Evolutionary conservation across 257 asterid species (phyloP).

Genomic region (Petrea volubilis): DNA sequence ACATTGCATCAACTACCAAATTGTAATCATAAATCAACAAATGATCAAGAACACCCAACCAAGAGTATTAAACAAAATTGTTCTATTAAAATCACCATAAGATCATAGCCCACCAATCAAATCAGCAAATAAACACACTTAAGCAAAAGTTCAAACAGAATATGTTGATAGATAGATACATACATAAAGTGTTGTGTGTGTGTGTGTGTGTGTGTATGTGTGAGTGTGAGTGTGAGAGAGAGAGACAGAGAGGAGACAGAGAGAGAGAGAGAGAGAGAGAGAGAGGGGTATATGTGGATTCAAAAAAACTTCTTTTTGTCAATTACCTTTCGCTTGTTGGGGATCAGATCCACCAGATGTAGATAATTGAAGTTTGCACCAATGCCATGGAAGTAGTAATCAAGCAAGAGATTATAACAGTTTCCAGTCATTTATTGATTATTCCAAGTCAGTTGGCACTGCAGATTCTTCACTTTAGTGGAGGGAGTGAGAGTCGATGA

Average conservation of each 20-base stretch:
- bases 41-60: constrained; percentile 9
- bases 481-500: neutral
- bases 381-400: constrained; percentile 20
- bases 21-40: constrained; percentile 4
- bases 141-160: neutral
- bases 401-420: constrained; percentile 24
- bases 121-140: constrained; percentile 5
- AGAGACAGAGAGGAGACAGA: too few species aligned
- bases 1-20: constrained; percentile 13
- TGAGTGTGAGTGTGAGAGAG: too few species aligned
- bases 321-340: constrained; percentile 22
- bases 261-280: too few species aligned
- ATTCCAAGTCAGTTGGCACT: constrained; percentile 19
- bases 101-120: constrained; percentile 23
- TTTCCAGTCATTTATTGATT: constrained; percentile 25
- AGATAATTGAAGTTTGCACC: constrained; percentile 5
- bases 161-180: neutral
- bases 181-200: neutral
- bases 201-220: too few species aligned
- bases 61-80: constrained; percentile 2
- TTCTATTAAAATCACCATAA: neutral
- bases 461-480: neutral
- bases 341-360: constrained; percentile 36
- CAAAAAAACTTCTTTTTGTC: neutral
- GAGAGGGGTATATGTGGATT: neutral